Evolutionary conservation across 2,329 filamentous ascomycete species (phyloP).

Genomic region (Clonostachys byssicola): DNA sequence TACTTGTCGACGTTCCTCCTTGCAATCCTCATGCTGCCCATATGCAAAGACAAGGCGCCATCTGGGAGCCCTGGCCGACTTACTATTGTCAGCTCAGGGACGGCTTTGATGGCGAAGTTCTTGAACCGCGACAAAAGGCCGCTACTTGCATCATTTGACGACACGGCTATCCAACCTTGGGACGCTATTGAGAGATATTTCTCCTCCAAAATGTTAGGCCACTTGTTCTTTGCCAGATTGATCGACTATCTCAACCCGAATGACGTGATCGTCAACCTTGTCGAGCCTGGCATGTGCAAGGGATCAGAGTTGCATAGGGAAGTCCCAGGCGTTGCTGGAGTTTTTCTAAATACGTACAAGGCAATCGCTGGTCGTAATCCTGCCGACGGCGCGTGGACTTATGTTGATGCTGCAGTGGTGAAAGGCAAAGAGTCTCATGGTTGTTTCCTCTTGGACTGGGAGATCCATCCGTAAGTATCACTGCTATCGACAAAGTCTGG

Average conservation of each 20-base stretch:
- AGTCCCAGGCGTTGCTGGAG: not conserved
- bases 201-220: constrained; percentile 20
- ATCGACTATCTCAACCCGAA: constrained; percentile 22
- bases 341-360: not conserved
- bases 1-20: constrained; percentile 20
- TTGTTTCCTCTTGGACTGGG: constrained; percentile 42
- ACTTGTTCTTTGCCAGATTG: constrained; percentile 30
- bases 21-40: constrained; percentile 17
- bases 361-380: constrained; percentile 18
- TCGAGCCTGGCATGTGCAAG: constrained; percentile 23
- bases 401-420: constrained; percentile 36
- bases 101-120: constrained; percentile 16
- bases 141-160: constrained; percentile 18
- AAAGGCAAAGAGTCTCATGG: constrained; percentile 47
- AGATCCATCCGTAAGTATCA: constrained; percentile 33
- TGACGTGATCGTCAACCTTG: constrained; percentile 27
- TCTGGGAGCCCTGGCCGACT: constrained; percentile 8
- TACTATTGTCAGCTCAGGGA: constrained; percentile 20
- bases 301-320: constrained; percentile 14
- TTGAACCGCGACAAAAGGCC: constrained; percentile 13
- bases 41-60: constrained; percentile 7
- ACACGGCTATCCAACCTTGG: constrained; percentile 13
- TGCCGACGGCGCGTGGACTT: constrained; percentile 36
- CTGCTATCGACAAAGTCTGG: not conserved
- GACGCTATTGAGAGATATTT: constrained; percentile 15